These are phyloP conservation scores for Phytopythium mirpurense DNA, from an alignment of 352 stramenopile genomes.

Conservation along the genomic window DNA sequence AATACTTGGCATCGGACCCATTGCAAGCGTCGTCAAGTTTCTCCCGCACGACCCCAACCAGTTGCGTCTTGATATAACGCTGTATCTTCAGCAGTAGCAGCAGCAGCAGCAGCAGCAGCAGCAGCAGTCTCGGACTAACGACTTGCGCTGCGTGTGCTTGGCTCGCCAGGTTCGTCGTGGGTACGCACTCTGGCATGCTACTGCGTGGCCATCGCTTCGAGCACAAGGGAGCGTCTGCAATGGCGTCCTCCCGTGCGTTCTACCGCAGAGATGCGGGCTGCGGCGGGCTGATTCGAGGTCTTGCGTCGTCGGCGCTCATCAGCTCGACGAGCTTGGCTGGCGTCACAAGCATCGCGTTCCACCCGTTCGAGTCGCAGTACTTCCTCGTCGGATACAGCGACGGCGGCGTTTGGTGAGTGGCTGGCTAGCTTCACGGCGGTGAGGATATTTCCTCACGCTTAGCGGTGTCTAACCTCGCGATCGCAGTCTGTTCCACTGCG, in stretches of 20 bases:
- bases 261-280: not conserved
- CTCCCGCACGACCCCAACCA: slow-evolving; percentile 54
- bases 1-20: slow-evolving; percentile 26
- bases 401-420: slow-evolving; percentile 35
- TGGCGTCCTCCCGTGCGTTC: slow-evolving; percentile 7
- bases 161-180: slow-evolving; percentile 40
- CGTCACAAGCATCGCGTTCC: slow-evolving; percentile 47
- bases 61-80: slow-evolving; percentile 9
- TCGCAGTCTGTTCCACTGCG: slow-evolving; percentile 37
- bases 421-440: not conserved
- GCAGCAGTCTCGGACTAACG: not conserved
- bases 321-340: slow-evolving; percentile 4
- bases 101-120: too few relatives aligned
- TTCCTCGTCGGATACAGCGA: slow-evolving; percentile 68
- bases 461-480: not conserved
- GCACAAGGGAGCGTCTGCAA: slow-evolving; percentile 1
- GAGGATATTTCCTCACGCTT: not conserved
- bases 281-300: not conserved
- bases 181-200: slow-evolving; percentile 33
- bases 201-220: slow-evolving; percentile 39
- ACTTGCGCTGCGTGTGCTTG: not conserved
- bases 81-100: not conserved
- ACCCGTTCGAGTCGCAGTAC: slow-evolving; percentile 39
- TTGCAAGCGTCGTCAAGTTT: slow-evolving; percentile 40
- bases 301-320: not conserved